Base-by-base conservation (phyloP, 2,329 filamentous ascomycete species). In the Nemania abortiva region DNA sequence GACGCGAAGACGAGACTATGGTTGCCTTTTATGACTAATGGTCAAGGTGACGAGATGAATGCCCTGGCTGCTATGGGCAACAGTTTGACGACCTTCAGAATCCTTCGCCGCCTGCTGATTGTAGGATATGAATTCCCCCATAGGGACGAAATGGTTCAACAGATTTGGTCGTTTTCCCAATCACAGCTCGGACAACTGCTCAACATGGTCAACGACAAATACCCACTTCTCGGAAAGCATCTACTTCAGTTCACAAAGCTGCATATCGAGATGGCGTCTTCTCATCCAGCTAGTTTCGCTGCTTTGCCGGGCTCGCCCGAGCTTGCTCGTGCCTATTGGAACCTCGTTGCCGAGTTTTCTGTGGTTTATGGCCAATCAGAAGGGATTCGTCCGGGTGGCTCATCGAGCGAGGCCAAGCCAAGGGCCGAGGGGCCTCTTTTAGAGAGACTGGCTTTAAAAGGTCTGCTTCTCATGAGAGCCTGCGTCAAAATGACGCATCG, bases 191-290 rank as follows among this genome's bases (percentile, higher is more conserved):
- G 90, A n/a, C 86, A 91, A 49, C 91, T 97, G 69, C 86, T 97
- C 42, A 82, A 83, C 27, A 88, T 91, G 68, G 84, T 91, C 60
- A 56, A 60, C 55, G 70, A 70, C 15, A 69, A 66, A 24, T 69
- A 70, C 37, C 70, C 70, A 85, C 86, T 72, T 84, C 86, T 50
- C n/a, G 92, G 92, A 72, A 97, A 94, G 77, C 95, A 98, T 77
- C 84, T 97, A 1, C 82, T 98, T 50, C 95, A 98, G 77, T 91
- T 98, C 58, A 91, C 95, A 3, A 99, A 98, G 80, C 84, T 99
- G 2, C 96, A 98, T 78, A 86, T 97, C 47, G 91, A 94, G 65
- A 95, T 98, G 91, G 90, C 93, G 1, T 89, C 89, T 58, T 83
- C 85, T 5, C 94, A 97, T 78, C 90, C 95, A 1, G 90, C 92